Percentiles rank a stretch among this genome's conserved stretches.
Evolutionary conservation across 164 flowering plant genomes (phyloP).

Genomic region (Dillenia turbinata): DNA sequence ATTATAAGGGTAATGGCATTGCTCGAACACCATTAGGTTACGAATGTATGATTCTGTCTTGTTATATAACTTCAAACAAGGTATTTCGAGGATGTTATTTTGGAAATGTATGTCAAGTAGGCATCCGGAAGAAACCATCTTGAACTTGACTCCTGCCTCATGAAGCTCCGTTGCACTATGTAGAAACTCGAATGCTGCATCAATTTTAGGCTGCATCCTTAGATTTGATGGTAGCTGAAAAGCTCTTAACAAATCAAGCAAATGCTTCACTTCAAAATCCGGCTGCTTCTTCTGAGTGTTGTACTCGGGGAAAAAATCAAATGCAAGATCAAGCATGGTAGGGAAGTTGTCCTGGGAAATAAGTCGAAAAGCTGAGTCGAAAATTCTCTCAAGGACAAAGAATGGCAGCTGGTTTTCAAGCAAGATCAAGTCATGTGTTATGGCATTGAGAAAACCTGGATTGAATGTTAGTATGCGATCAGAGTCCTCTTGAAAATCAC

Average conservation of each 20-base stretch:
- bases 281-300: too few relatives aligned
- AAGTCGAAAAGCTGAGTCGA: too few relatives aligned
- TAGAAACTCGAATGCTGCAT: too few relatives aligned
- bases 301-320: too few relatives aligned
- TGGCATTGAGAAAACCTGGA: constrained; percentile 1
- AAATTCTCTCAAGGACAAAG: constrained; percentile 6
- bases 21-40: constrained; percentile 18
- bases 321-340: too few relatives aligned
- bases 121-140: not conserved
- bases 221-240: not conserved
- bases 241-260: constrained; percentile 12
- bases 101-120: constrained; percentile 10
- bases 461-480: constrained; percentile 4
- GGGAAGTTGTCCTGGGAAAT: too few relatives aligned
- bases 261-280: constrained; percentile 1
- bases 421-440: constrained; percentile 11
- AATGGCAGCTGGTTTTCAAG: constrained; percentile 28
- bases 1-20: not conserved
- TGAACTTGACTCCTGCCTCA: constrained; percentile 19
- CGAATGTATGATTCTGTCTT: constrained; percentile 1
- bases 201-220: too few relatives aligned
- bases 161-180: constrained; percentile 10
- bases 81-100: constrained; percentile 16
- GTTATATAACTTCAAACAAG: not conserved
- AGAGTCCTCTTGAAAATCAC: not conserved